phyloP scores from a whole-genome alignment of 2,329 filamentous ascomycete species.

The Arthrobotrys entomopaga region DNA sequence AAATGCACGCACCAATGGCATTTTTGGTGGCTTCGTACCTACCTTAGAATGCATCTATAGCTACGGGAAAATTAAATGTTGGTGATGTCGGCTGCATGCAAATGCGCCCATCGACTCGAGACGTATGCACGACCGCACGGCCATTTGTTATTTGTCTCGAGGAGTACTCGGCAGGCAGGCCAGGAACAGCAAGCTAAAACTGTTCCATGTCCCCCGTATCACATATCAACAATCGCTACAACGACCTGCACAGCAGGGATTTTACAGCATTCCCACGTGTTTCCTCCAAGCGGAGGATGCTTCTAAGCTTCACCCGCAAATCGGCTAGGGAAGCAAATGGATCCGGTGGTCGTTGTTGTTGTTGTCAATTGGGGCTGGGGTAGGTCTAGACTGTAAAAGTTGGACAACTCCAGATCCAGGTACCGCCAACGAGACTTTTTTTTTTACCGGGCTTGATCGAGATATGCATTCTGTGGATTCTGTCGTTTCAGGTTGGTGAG shows the following conservation, averaged over 20 bases:
- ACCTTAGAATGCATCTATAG: constrained; percentile 33
- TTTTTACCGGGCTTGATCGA: constrained; percentile 53
- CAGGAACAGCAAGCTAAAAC: constrained; percentile 44
- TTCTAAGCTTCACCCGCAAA: constrained; percentile 55
- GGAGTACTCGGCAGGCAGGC: neutral
- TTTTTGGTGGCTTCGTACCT: too few species aligned
- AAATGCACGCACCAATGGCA: neutral
- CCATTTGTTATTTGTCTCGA: constrained; percentile 18
- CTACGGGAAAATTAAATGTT: constrained; percentile 51
- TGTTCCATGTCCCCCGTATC: constrained; percentile 46
- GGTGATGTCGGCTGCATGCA: constrained; percentile 55
- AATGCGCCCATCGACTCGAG: constrained; percentile 44
- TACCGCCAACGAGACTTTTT: constrained; percentile 49
- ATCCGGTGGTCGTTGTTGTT: constrained; percentile 45
- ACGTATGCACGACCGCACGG: constrained; percentile 52
- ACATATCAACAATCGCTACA: constrained; percentile 53
- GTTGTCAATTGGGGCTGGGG: constrained; percentile 35
- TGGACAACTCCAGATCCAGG: constrained; percentile 50
- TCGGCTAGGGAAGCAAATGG: constrained; percentile 53
- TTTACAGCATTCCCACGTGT: constrained; percentile 54
- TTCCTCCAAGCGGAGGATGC: constrained; percentile 54
- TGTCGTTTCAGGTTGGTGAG: constrained; percentile 42
- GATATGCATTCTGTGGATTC: constrained; percentile 34
- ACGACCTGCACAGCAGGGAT: constrained; percentile 48
- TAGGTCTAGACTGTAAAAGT: constrained; percentile 42